Percentiles rank a stretch among this genome's conserved stretches.
Conservation (phyloP, 1,284 basidiomycete genomes). For the Meira miltonrushii region DNA sequence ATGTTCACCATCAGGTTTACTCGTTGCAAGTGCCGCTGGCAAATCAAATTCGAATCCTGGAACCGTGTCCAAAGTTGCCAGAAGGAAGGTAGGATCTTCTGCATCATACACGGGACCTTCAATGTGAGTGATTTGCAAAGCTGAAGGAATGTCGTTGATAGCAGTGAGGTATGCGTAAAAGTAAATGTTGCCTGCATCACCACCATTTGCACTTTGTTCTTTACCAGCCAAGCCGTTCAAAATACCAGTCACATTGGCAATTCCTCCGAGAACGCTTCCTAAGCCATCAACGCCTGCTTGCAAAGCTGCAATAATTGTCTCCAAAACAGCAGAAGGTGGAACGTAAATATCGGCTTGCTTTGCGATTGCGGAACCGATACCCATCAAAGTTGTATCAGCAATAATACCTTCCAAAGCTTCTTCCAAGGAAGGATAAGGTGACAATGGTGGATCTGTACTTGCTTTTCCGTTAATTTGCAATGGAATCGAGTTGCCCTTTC, state of each 20-base stretch:
- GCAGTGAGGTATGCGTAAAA: not conserved
- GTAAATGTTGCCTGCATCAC: not conserved
- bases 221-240: not conserved
- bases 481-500: slow-evolving; percentile 10
- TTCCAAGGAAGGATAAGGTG: slow-evolving; percentile 63
- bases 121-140: not conserved
- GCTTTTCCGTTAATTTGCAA: slow-evolving; percentile 18
- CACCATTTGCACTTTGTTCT: not conserved
- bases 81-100: not conserved
- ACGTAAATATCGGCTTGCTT: slow-evolving; percentile 27
- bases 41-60: not conserved
- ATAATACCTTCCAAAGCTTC: slow-evolving; percentile 61
- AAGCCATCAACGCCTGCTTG: slow-evolving; percentile 3
- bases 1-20: not conserved
- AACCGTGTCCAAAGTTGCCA: not conserved
- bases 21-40: not conserved
- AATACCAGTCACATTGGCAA: not conserved
- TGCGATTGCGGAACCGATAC: slow-evolving; percentile 51
- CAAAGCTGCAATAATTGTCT: slow-evolving; percentile 23
- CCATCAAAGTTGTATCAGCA: slow-evolving; percentile 58
- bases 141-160: not conserved
- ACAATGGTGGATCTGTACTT: slow-evolving; percentile 55
- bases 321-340: slow-evolving; percentile 14
- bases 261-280: not conserved
- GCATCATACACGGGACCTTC: not conserved